Evolutionary conservation across 2,329 filamentous ascomycete species (phyloP).

Genomic region (Penicillium sp.): DNA sequence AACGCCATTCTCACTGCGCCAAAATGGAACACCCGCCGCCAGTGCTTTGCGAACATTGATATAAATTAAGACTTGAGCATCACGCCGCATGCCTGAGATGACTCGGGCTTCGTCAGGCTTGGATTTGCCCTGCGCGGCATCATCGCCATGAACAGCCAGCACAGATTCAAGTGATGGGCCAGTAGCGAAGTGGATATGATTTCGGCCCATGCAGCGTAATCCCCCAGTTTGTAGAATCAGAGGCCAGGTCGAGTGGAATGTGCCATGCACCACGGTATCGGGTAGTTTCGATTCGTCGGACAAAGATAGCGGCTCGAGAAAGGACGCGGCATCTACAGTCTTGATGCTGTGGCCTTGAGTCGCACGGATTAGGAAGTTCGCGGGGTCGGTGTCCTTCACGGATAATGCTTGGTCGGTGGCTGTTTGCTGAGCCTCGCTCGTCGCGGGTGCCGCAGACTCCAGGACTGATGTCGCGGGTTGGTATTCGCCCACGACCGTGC

Average conservation of each 20-base stretch:
- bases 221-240: constrained; percentile 74
- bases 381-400: constrained; percentile 51
- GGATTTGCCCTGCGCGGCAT: constrained; percentile 16
- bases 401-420: constrained; percentile 39
- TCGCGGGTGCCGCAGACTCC: constrained; percentile 24
- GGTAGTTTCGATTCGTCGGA: constrained; percentile 57
- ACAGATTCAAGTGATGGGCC: constrained; percentile 58
- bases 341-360: constrained; percentile 92
- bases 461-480: constrained; percentile 17
- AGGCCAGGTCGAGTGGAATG: constrained; percentile 77
- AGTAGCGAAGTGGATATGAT: constrained; percentile 85
- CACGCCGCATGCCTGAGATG: constrained; percentile 76
- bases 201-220: constrained; percentile 75
- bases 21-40: constrained; percentile 65
- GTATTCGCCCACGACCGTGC: constrained; percentile 3
- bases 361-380: constrained; percentile 82
- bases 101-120: constrained; percentile 45
- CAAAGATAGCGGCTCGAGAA: constrained; percentile 67
- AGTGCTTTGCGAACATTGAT: constrained; percentile 70
- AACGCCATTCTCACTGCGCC: constrained; percentile 75
- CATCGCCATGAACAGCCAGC: constrained; percentile 24
- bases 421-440: constrained; percentile 32
- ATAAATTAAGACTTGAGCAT: constrained; percentile 75
- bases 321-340: constrained; percentile 64
- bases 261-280: constrained; percentile 75